phyloP scores from a whole-genome alignment of 2,329 filamentous ascomycete genomes.

The Didymella segeticola region DNA sequence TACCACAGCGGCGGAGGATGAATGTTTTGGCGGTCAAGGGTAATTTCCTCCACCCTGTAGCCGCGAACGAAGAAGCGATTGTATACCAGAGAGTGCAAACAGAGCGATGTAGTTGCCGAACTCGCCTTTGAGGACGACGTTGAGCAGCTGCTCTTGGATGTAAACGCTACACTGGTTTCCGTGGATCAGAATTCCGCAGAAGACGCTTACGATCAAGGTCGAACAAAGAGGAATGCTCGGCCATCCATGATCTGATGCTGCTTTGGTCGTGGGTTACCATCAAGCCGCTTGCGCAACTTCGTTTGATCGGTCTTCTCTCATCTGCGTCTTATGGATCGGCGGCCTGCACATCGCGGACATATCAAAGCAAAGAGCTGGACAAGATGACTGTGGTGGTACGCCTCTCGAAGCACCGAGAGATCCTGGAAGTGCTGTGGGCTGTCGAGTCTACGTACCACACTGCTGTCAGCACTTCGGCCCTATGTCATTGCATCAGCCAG shows the following conservation, averaged over 20 bases:
- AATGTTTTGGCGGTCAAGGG: constrained; percentile 19
- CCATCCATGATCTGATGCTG: constrained; percentile 59
- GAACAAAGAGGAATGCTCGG: constrained; percentile 57
- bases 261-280: constrained; percentile 70
- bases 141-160: constrained; percentile 45
- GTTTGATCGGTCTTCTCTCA: constrained; percentile 61
- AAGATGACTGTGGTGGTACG: constrained; percentile 45
- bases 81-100: constrained; percentile 63
- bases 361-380: constrained; percentile 65
- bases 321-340: constrained; percentile 61
- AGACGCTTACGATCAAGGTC: constrained; percentile 62
- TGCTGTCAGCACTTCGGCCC: constrained; percentile 65
- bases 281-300: constrained; percentile 66
- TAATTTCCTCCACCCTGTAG: constrained; percentile 51
- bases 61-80: constrained; percentile 59
- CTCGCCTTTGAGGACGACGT: constrained; percentile 58
- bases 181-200: constrained; percentile 48
- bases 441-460: constrained; percentile 64
- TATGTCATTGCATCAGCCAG: constrained; percentile 58
- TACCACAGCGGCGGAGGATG: constrained; percentile 22
- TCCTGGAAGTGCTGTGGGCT: no score
- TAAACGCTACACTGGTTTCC: constrained; percentile 19
- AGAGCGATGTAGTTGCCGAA: constrained; percentile 55
- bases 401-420: no score
- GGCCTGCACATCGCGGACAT: constrained; percentile 65